A percentile compares a stretch with the other conserved stretches of the same genome.
phyloP scores from a whole-genome alignment of 495 filamentous ascomycete species.

The Penicillium paradoxum region DNA sequence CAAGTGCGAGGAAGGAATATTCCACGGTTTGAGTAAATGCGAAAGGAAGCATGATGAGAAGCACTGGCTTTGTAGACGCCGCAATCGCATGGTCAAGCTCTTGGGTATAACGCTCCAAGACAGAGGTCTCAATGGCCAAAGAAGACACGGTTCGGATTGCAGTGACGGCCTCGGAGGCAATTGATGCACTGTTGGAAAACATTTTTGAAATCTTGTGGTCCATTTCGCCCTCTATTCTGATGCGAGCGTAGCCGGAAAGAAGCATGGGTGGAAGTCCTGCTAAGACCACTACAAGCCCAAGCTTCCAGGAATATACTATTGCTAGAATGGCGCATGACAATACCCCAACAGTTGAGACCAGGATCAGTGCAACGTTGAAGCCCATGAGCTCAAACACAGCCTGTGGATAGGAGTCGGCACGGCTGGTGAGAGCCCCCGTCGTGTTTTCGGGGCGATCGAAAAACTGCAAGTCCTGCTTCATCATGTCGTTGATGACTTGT shows the following conservation, averaged over 20 bases:
- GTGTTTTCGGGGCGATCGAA: constrained; percentile 58
- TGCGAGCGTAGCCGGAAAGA: constrained; percentile 44
- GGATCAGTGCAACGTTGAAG: constrained; percentile 20
- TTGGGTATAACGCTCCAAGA: constrained; percentile 47
- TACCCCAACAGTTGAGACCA: constrained; percentile 36
- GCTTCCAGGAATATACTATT: constrained; percentile 48
- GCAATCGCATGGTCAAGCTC: constrained; percentile 4
- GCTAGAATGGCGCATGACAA: constrained; percentile 28
- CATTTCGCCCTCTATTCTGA: constrained; percentile 40
- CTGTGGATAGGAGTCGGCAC: constrained; percentile 51
- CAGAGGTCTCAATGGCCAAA: constrained; percentile 47
- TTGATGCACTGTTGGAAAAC: constrained; percentile 45
- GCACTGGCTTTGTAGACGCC: background rate
- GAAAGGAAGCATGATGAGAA: constrained; percentile 14
- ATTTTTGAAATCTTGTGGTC: constrained; percentile 47
- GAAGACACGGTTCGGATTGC: constrained; percentile 53
- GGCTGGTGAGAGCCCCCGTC: constrained; percentile 55
- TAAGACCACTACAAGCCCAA: constrained; percentile 48
- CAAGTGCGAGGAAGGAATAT: constrained; percentile 48
- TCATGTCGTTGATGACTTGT: constrained; percentile 54
- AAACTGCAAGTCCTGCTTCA: constrained; percentile 55
- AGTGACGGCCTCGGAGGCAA: constrained; percentile 51
- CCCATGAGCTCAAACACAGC: constrained; percentile 42
- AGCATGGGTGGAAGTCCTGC: constrained; percentile 49
- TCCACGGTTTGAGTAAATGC: constrained; percentile 26